Evolutionary conservation across 768 basidiomycete species (phyloP).

Genomic region (Coprinellus micaceus): DNA sequence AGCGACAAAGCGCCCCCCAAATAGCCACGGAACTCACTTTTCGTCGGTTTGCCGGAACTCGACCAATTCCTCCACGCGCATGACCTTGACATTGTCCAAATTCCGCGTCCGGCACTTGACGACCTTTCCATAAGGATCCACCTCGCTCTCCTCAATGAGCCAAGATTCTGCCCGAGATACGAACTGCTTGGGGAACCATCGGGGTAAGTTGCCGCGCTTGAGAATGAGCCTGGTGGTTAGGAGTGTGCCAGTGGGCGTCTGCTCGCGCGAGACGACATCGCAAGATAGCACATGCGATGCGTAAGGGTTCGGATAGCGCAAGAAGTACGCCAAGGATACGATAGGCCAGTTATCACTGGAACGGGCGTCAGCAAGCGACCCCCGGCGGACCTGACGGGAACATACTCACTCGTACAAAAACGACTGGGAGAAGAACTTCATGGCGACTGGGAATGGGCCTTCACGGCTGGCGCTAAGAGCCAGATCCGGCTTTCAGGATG

Average conservation of each 20-base stretch:
- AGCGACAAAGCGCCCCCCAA: not conserved
- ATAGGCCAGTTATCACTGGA: conserved; percentile 89
- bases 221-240: conserved; percentile 87
- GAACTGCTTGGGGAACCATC: conserved; percentile 87
- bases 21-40: conserved; percentile 48
- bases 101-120: conserved; percentile 83
- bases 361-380: conserved; percentile 15
- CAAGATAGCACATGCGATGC: conserved; percentile 91
- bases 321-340: conserved; percentile 88
- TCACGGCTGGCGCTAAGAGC: not conserved
- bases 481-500: not conserved
- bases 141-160: conserved; percentile 93
- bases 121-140: conserved; percentile 76
- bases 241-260: conserved; percentile 71
- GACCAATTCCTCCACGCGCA: conserved; percentile 87
- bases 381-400: not conserved
- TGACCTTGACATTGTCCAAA: conserved; percentile 89
- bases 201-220: conserved; percentile 86
- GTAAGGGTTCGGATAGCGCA: conserved; percentile 95
- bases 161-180: conserved; percentile 84
- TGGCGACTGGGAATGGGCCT: conserved; percentile 18
- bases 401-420: conserved; percentile 51
- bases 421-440: conserved; percentile 57
- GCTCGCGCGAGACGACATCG: conserved; percentile 85
- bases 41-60: conserved; percentile 63